Conservation (phyloP, 345 rosid species). For the Euphorbia pulcherrima region DNA sequence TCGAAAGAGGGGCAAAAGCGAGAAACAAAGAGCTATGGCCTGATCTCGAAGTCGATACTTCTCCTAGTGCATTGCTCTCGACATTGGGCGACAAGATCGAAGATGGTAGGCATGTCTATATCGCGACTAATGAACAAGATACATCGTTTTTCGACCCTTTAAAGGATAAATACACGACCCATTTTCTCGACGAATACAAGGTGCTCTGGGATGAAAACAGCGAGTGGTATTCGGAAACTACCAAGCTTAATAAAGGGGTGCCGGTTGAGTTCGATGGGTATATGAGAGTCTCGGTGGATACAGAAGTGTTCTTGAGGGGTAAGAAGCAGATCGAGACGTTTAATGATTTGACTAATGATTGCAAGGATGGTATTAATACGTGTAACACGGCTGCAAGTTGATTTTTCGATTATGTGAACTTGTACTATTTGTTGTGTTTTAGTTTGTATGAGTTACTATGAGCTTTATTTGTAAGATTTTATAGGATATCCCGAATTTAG, state of each 20-base stretch:
- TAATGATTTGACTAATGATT: slow-evolving; percentile 83
- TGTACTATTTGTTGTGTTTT: no score
- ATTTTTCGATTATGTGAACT: no score
- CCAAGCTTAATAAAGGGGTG: slow-evolving; percentile 67
- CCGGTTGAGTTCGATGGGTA: slow-evolving; percentile 91
- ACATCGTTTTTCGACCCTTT: slow-evolving; percentile 62
- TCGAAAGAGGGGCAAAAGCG: slow-evolving; percentile 84
- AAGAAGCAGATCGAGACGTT: slow-evolving; percentile 93
- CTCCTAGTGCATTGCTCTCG: slow-evolving; percentile 59
- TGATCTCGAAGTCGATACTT: slow-evolving; percentile 71
- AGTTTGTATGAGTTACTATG: no score
- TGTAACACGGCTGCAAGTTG: slow-evolving; percentile 66
- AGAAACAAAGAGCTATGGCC: slow-evolving; percentile 82
- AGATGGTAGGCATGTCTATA: slow-evolving; percentile 73
- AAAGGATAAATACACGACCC: slow-evolving; percentile 76
- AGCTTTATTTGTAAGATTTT: slow-evolving; percentile 21
- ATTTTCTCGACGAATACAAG: slow-evolving; percentile 77
- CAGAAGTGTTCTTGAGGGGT: slow-evolving; percentile 91
- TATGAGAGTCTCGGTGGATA: slow-evolving; percentile 81
- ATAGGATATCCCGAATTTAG: slow-evolving; percentile 18
- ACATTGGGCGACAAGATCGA: slow-evolving; percentile 63
- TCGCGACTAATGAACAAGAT: slow-evolving; percentile 77
- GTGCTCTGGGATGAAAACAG: slow-evolving; percentile 83
- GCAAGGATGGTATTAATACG: slow-evolving; percentile 80
- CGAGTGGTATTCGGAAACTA: slow-evolving; percentile 87